Conservation (phyloP, 2,329 filamentous ascomycete species). For the Taxawa tesnikishii region DNA sequence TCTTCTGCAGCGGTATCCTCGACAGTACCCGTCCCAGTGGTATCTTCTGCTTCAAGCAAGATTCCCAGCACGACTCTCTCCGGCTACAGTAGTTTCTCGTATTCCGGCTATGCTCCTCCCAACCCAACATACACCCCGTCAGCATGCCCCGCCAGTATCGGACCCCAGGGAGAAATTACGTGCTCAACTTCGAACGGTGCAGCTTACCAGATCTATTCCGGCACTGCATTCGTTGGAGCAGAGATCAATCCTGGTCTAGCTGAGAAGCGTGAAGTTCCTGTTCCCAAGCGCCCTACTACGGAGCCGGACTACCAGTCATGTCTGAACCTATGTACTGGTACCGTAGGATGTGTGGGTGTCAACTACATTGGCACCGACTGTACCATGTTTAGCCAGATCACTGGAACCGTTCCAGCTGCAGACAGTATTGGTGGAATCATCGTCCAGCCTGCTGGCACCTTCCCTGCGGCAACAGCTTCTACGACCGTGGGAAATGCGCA, state of each 20-base stretch:
- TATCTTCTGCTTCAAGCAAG: too few species aligned
- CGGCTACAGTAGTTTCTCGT: too few species aligned
- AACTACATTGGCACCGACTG: slow-evolving; percentile 17
- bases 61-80: too few species aligned
- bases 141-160: slow-evolving; percentile 6
- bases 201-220: slow-evolving; percentile 13
- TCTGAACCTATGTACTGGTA: slow-evolving; percentile 15
- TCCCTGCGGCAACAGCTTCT: too few species aligned
- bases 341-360: slow-evolving; percentile 14
- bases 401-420: slow-evolving; percentile 14
- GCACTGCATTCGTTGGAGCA: slow-evolving; percentile 11
- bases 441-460: too few species aligned
- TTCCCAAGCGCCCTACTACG: slow-evolving; percentile 7
- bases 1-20: too few species aligned
- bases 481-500: too few species aligned
- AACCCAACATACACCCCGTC: slow-evolving; percentile 2
- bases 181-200: slow-evolving; percentile 9
- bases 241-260: slow-evolving; percentile 8
- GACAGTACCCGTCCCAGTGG: too few species aligned
- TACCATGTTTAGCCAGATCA: slow-evolving; percentile 16
- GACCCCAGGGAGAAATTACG: slow-evolving; percentile 2
- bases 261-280: slow-evolving; percentile 3
- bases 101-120: too few species aligned
- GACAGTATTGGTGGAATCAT: slow-evolving; percentile 10
- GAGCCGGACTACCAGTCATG: slow-evolving; percentile 11